A percentile compares a stretch with the other conserved stretches of the same genome.
These are phyloP conservation scores for Cladosporium sp. DNA, from an alignment of 2,329 filamentous ascomycete species.

Conservation along the genomic window DNA sequence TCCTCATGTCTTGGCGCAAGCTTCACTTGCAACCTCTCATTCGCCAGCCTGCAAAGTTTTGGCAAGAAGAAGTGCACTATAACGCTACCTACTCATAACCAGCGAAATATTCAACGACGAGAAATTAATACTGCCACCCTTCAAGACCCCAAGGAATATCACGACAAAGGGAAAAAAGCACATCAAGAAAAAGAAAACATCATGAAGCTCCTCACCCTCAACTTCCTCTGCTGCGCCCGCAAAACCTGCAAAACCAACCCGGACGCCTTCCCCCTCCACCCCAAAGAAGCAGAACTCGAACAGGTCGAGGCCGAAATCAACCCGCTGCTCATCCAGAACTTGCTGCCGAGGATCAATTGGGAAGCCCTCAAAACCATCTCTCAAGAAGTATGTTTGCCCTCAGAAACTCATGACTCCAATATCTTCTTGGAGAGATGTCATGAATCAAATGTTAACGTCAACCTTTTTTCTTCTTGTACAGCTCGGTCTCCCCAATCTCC, in stretches of 20 bases:
- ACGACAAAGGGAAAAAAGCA: neutral
- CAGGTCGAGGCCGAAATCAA: conserved; percentile 79
- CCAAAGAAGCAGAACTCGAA: conserved; percentile 85
- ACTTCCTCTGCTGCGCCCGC: conserved; percentile 93
- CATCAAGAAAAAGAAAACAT: conserved; percentile 3
- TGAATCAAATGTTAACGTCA: neutral
- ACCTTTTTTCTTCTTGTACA: no score
- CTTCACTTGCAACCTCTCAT: neutral
- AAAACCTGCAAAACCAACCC: conserved; percentile 85
- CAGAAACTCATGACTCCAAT: neutral
- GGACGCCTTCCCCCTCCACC: conserved; percentile 82
- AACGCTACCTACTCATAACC: neutral
- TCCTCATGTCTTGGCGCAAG: neutral
- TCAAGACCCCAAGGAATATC: neutral
- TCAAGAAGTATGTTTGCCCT: conserved; percentile 58
- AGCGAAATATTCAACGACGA: no score
- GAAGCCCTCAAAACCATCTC: conserved; percentile 68
- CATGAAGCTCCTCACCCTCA: conserved; percentile 95
- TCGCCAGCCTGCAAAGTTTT: conserved; percentile 10
- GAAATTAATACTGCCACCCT: no score
- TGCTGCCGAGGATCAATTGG: conserved; percentile 88
- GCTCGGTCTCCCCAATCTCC: conserved; percentile 74
- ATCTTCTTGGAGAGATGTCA: no score
- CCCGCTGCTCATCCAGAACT: conserved; percentile 72
- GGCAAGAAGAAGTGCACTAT: neutral